phyloP scores from a whole-genome alignment of 768 basidiomycete species.

The Lentinula sp. region DNA sequence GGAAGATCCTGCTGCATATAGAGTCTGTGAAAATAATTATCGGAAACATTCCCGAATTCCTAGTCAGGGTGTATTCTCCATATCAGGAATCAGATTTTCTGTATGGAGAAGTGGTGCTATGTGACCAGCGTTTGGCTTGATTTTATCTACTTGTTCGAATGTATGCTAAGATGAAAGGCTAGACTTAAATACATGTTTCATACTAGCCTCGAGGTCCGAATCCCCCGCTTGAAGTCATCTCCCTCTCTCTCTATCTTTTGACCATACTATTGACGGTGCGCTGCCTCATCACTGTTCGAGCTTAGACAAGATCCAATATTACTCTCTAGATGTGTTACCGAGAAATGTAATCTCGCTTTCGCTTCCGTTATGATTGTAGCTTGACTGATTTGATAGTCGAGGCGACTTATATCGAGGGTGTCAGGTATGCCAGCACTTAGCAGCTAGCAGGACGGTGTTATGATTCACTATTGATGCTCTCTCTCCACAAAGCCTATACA shows the following conservation, averaged over 20 bases:
- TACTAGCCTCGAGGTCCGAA: not conserved
- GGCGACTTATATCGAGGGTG: conserved; percentile 6
- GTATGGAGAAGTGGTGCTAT: not conserved
- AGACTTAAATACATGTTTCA: not conserved
- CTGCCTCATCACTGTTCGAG: not conserved
- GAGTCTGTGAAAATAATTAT: not conserved
- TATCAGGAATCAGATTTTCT: conserved; percentile 3
- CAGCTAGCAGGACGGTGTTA: not conserved
- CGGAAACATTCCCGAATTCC: conserved; percentile 4
- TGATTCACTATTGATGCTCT: not conserved
- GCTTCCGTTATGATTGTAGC: not conserved
- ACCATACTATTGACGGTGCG: not conserved
- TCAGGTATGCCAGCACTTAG: not conserved
- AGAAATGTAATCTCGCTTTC: not conserved
- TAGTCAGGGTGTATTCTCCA: not conserved
- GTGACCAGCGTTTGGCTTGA: not conserved
- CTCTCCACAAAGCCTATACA: not conserved
- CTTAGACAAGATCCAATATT: not conserved
- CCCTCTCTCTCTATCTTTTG: not conserved
- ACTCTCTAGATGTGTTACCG: conserved; percentile 3
- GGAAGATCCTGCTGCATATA: not conserved
- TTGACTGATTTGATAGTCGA: not conserved
- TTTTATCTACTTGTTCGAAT: conserved; percentile 4
- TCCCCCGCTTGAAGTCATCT: not conserved
- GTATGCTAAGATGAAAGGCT: not conserved